Evolutionary conservation across 176 grass and related monocot species (phyloP), one percentile per base, ranked within the genome.

Genomic region (Bothriochloa decipiens): DNA sequence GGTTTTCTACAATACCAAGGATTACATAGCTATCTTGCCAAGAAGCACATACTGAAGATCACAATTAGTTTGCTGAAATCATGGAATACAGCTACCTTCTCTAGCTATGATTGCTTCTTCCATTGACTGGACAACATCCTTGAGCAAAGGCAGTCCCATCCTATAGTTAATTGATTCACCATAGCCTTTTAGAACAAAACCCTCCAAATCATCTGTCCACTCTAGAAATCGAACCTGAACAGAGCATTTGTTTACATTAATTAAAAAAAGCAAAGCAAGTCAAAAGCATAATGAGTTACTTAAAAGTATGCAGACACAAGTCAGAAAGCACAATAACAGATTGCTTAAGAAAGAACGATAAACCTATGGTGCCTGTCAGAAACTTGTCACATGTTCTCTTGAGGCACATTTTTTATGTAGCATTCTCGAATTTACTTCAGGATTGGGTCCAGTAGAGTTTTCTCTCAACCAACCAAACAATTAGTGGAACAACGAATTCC

Each of bases 171-270:
- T 93, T 6, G 96, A 93, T 66, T 95, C 84, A 46, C 96, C 96
- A 78, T 99, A 99, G 76, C 96, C 93, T 83, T 99, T 99, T 45
- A 99, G 89, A 35, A 99, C 41, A 85, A 99, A 99, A 72, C 63
- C 87, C 74, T 99, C 96, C 83, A 99, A 83, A 88, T 99, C 96
- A 91, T 99, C 96, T 72, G 93, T 93, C 96, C 96, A 96, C 35
- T 99, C 96, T 43, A 99, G 91, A 35, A 89, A 74, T 86, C 67
- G 68, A 76, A 96, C 87, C 96, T 99, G 82, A 73, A 71, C 28
- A 92, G 68, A 4, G 90, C 82, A 83, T 29, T 12, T 15, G 58
- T 75, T 69, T 50, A 83, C 29, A 49, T 74, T 65, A 70, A 53
- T 40, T 23, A 5, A 66, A 28, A 67, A 40, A 40, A 40, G 29